phyloP scores from a whole-genome alignment of 1,284 basidiomycete genomes.

The Volvariella surrecta region DNA sequence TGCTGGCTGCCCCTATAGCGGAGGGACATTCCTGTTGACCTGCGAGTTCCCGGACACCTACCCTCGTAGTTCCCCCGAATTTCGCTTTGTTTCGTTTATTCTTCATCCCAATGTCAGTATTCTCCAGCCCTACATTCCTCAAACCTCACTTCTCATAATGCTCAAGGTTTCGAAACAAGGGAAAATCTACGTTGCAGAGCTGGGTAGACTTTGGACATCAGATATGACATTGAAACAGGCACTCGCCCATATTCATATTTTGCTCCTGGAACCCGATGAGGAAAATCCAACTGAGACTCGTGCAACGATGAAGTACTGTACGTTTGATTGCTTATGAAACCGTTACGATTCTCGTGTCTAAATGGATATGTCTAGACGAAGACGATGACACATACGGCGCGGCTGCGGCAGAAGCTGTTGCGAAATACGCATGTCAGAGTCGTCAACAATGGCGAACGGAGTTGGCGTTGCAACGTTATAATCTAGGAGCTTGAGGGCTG shows the following conservation, averaged over 20 bases:
- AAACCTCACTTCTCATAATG: neutral
- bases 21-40: constrained; percentile 17
- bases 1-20: constrained; percentile 17
- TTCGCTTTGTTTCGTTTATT: constrained; percentile 20
- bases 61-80: constrained; percentile 19
- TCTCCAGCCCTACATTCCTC: neutral
- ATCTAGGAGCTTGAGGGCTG: neutral
- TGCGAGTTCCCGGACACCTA: constrained; percentile 17
- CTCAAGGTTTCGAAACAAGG: constrained; percentile 21
- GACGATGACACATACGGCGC: neutral
- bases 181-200: constrained; percentile 20
- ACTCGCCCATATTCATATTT: constrained; percentile 15
- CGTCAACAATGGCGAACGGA: neutral
- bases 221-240: constrained; percentile 19
- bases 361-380: no score
- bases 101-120: constrained; percentile 19
- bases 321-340: no score
- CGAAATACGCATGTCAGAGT: neutral
- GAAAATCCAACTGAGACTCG: constrained; percentile 21
- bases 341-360: no score
- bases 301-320: constrained; percentile 20
- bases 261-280: constrained; percentile 17
- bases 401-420: neutral
- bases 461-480: neutral
- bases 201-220: constrained; percentile 20